Percentiles rank a stretch among this genome's conserved stretches.
Evolutionary conservation across 768 basidiomycete species (phyloP).

Genomic region (Termitomyces sp.): DNA sequence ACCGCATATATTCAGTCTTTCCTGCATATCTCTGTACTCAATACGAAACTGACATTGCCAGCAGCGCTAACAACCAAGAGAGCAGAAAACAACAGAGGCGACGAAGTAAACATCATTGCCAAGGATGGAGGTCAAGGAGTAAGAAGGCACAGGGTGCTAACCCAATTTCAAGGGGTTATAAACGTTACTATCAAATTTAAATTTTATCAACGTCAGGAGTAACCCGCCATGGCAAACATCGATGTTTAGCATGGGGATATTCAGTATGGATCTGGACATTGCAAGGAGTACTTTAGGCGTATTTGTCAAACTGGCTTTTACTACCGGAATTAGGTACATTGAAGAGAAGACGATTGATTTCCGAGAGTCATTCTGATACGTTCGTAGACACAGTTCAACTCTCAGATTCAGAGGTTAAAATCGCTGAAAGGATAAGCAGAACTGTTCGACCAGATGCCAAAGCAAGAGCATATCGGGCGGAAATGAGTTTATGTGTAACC

Average conservation of each 20-base stretch:
- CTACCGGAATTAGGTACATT: no score
- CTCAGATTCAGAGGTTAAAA: not conserved
- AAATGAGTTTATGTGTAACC: no score
- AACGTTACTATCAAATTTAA: not conserved
- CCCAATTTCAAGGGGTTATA: not conserved
- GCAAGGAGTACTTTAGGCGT: not conserved
- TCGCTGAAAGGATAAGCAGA: not conserved
- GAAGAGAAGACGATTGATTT: not conserved
- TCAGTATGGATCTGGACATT: not conserved
- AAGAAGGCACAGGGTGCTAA: not conserved
- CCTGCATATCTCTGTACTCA: not conserved
- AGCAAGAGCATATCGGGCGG: not conserved
- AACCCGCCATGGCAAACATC: not conserved
- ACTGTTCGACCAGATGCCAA: not conserved
- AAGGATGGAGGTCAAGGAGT: not conserved
- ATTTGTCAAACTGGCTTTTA: not conserved
- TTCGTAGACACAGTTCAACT: not conserved
- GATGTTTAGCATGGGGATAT: not conserved
- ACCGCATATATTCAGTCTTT: not conserved
- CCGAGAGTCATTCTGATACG: not conserved
- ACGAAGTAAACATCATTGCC: not conserved
- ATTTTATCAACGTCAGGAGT: constrained; percentile 5
- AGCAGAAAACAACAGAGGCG: not conserved
- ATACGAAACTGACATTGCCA: constrained; percentile 7
- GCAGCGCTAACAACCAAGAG: not conserved